Percentiles rank a stretch among this genome's conserved stretches.
Evolutionary conservation across 108 stramenopile species (phyloP).

Genomic region (Skeletonema costatum): DNA sequence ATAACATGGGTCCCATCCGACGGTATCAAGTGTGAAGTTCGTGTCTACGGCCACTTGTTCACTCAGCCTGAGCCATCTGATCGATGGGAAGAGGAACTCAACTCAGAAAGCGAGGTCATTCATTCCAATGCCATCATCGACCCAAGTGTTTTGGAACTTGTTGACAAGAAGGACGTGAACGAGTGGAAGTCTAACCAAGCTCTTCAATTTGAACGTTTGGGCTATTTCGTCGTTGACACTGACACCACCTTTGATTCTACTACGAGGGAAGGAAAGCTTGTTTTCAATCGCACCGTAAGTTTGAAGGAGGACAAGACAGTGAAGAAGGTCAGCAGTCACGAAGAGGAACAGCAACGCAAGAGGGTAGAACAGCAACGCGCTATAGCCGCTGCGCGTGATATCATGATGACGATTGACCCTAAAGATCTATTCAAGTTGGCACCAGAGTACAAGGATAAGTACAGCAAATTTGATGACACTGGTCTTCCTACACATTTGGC

Average conservation of each 20-base stretch:
- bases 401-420: conserved; percentile 67
- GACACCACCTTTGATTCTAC: conserved; percentile 79
- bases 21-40: conserved; percentile 73
- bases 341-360: conserved; percentile 61
- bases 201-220: conserved; percentile 95
- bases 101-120: conserved; percentile 83
- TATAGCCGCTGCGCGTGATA: conserved; percentile 57
- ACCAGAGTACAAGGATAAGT: conserved; percentile 79
- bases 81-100: conserved; percentile 93
- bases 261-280: conserved; percentile 65
- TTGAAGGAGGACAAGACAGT: conserved; percentile 84
- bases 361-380: conserved; percentile 60
- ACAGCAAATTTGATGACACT: conserved; percentile 80
- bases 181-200: conserved; percentile 76
- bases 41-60: conserved; percentile 96
- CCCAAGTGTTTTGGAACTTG: conserved; percentile 63
- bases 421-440: conserved; percentile 68
- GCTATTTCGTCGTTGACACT: conserved; percentile 96
- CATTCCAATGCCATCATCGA: conserved; percentile 77
- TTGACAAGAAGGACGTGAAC: conserved; percentile 58
- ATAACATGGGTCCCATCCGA: conserved; percentile 82
- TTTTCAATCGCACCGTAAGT: conserved; percentile 95
- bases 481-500: conserved; percentile 91
- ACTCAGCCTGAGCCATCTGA: conserved; percentile 82
- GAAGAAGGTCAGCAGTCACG: conserved; percentile 53